Conservation (phyloP, 2,329 filamentous ascomycete species). For the Hirsutella minnesotensis region DNA sequence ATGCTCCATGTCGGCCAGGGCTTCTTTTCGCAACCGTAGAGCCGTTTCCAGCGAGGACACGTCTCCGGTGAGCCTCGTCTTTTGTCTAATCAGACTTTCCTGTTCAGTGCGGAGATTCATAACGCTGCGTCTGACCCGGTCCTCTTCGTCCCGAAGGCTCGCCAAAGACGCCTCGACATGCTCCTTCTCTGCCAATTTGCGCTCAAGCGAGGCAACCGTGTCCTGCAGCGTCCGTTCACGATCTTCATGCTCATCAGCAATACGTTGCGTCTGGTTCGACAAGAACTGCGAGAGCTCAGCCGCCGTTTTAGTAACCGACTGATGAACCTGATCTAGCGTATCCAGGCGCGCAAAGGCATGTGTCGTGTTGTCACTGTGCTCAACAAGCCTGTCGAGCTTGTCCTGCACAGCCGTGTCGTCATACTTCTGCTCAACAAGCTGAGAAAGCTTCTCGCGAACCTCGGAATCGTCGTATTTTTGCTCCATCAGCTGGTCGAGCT, state of each 20-base stretch:
- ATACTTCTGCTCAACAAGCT: constrained; percentile 39
- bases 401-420: constrained; percentile 31
- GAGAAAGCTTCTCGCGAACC: constrained; percentile 17
- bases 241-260: constrained; percentile 65
- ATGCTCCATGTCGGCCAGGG: constrained; percentile 80
- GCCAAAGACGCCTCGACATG: constrained; percentile 45
- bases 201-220: constrained; percentile 68
- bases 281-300: constrained; percentile 77
- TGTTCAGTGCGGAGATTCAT: constrained; percentile 53
- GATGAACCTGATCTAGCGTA: constrained; percentile 78
- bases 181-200: constrained; percentile 54
- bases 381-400: constrained; percentile 38
- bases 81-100: constrained; percentile 66
- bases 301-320: constrained; percentile 75
- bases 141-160: constrained; percentile 38
- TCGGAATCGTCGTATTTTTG: constrained; percentile 16
- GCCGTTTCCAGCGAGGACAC: constrained; percentile 87
- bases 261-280: constrained; percentile 60
- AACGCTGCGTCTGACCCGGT: constrained; percentile 41
- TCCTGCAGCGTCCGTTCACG: constrained; percentile 72
- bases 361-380: constrained; percentile 51
- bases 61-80: constrained; percentile 69
- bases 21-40: constrained; percentile 76
- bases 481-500: constrained; percentile 32
- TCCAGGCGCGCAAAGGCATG: constrained; percentile 66